phyloP scores from a whole-genome alignment of 2,329 filamentous ascomycete species.

The Zasmidium cellare region DNA sequence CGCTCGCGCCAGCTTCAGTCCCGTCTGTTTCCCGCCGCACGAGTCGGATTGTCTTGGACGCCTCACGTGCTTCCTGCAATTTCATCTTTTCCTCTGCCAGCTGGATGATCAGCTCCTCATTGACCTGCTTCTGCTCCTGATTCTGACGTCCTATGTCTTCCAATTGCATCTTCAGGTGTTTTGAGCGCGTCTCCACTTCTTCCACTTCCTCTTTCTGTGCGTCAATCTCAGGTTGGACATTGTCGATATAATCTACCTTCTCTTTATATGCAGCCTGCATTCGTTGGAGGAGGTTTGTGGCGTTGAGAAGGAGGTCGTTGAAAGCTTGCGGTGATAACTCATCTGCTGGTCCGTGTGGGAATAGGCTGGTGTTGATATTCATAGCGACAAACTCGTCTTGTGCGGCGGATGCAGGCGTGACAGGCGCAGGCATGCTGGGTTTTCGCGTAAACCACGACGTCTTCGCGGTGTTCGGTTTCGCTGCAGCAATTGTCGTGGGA shows the following conservation, averaged over 20 bases:
- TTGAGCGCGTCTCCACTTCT: constrained; percentile 58
- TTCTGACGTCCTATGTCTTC: constrained; percentile 60
- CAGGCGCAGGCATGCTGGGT: constrained; percentile 12
- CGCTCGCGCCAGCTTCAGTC: constrained; percentile 9
- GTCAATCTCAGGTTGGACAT: constrained; percentile 55
- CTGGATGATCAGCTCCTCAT: constrained; percentile 52
- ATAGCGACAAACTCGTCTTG: constrained; percentile 56
- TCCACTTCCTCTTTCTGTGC: constrained; percentile 62
- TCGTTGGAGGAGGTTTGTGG: constrained; percentile 54
- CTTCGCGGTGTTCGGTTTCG: constrained; percentile 1
- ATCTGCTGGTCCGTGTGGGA: constrained; percentile 52
- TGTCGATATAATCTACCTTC: constrained; percentile 51
- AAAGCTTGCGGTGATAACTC: constrained; percentile 55
- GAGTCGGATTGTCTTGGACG: constrained; percentile 21
- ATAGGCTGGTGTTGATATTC: constrained; percentile 56
- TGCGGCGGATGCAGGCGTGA: constrained; percentile 8
- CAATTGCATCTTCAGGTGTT: constrained; percentile 61
- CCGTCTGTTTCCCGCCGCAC: constrained; percentile 22
- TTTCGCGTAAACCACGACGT: constrained; percentile 37
- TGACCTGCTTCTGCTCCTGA: constrained; percentile 57
- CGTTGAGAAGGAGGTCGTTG: constrained; percentile 57
- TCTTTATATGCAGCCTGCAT: constrained; percentile 60
- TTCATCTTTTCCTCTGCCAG: constrained; percentile 48
- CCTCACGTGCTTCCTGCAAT: constrained; percentile 34
- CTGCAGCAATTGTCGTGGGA: constrained; percentile 4